These are phyloP conservation scores for Eucalyptus tenuipes DNA, from an alignment of 345 rosid genomes.

Conservation along the genomic window DNA sequence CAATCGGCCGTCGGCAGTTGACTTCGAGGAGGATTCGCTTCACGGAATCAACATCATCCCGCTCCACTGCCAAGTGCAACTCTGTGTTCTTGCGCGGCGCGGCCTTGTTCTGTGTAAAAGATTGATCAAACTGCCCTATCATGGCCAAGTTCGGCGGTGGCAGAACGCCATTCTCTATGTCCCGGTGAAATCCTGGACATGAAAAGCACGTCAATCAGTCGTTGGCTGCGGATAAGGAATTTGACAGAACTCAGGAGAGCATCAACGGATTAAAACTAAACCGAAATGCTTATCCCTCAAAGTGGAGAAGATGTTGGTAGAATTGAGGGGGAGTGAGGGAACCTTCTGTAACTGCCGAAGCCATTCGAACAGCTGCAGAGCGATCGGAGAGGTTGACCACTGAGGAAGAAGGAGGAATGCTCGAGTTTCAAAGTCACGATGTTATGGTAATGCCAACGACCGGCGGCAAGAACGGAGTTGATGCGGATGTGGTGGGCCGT, in stretches of 20 bases:
- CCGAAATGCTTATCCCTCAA: neutral
- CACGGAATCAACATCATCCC: slow-evolving; percentile 62
- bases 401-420: neutral
- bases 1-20: slow-evolving; percentile 63
- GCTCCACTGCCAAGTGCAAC: slow-evolving; percentile 84
- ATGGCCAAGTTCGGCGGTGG: slow-evolving; percentile 4
- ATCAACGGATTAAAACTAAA: neutral
- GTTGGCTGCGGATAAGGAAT: neutral
- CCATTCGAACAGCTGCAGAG: neutral
- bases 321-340: neutral
- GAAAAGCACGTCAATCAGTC: neutral
- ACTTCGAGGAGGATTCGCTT: slow-evolving; percentile 72
- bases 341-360: neutral
- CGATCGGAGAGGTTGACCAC: neutral
- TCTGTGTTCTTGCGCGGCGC: slow-evolving; percentile 87
- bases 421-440: neutral
- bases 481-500: neutral
- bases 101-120: slow-evolving; percentile 75
- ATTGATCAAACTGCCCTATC: slow-evolving; percentile 91
- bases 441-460: neutral
- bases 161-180: neutral
- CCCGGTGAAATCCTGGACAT: neutral
- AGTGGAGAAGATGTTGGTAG: neutral
- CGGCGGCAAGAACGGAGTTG: neutral
- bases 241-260: neutral